phyloP scores from a whole-genome alignment of 2,329 filamentous ascomycete genomes.

The Chalaropsis ovoidea region DNA sequence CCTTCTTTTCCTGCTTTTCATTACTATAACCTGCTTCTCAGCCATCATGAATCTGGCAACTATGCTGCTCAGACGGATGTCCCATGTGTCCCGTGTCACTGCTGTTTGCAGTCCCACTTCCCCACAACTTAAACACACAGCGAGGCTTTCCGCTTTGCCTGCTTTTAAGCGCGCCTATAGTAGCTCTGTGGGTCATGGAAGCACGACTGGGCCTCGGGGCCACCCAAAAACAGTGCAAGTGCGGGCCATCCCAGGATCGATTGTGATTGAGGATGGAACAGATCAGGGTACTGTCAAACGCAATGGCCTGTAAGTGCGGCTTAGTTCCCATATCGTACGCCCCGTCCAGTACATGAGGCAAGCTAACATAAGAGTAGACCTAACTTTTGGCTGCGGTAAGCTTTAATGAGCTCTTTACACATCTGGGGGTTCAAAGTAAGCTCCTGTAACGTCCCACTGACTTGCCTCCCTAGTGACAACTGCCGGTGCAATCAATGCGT shows the following conservation, averaged over 20 bases:
- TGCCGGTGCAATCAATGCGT: slow-evolving; percentile 37
- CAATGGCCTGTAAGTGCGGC: slow-evolving; percentile 21
- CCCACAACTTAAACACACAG: not conserved
- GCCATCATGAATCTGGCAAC: not conserved
- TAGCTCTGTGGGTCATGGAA: not conserved
- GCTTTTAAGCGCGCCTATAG: not conserved
- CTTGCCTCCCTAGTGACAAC: slow-evolving; percentile 33
- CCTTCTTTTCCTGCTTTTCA: too few species aligned
- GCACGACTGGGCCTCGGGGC: not conserved
- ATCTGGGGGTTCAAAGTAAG: not conserved
- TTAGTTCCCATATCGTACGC: not conserved
- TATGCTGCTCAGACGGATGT: not conserved
- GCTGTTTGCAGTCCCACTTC: not conserved
- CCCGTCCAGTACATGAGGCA: not conserved
- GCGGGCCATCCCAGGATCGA: not conserved
- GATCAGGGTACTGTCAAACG: not conserved
- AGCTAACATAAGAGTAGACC: slow-evolving; percentile 11
- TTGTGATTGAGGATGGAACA: not conserved
- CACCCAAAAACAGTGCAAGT: not conserved
- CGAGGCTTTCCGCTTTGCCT: not conserved
- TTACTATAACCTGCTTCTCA: too few species aligned
- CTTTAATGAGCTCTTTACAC: not conserved
- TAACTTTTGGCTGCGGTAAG: slow-evolving; percentile 24
- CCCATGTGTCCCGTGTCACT: not conserved
- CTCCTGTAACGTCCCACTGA: not conserved